Percentiles rank a stretch among this genome's conserved stretches.
Evolutionary conservation across 2,329 filamentous ascomycete genomes (phyloP).

Genomic region (Cercospora brassicicola): DNA sequence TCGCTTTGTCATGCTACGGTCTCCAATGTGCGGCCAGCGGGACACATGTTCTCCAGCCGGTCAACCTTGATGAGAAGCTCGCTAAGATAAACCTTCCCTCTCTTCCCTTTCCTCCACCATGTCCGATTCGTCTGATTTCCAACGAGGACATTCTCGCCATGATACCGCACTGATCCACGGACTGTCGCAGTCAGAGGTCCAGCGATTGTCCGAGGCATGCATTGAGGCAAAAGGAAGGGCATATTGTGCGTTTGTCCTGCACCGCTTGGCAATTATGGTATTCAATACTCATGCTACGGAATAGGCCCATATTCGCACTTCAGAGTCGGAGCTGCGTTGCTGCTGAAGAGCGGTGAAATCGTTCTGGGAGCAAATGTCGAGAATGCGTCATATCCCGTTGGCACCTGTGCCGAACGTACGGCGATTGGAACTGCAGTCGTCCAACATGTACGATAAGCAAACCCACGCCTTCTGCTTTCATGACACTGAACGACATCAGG

Average conservation of each 20-base stretch:
- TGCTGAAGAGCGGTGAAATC: slow-evolving; percentile 57
- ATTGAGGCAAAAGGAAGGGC: slow-evolving; percentile 72
- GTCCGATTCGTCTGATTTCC: slow-evolving; percentile 34
- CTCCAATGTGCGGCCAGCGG: neutral
- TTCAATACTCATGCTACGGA: neutral
- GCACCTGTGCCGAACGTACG: slow-evolving; percentile 94
- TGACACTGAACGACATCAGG: slow-evolving; percentile 23
- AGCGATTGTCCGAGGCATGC: slow-evolving; percentile 61
- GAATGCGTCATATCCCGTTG: slow-evolving; percentile 88
- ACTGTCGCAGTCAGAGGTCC: slow-evolving; percentile 65
- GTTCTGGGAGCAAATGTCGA: slow-evolving; percentile 81
- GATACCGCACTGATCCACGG: slow-evolving; percentile 49
- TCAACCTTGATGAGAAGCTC: neutral
- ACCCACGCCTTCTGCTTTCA: neutral
- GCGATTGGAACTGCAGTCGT: slow-evolving; percentile 78
- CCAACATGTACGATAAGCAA: slow-evolving; percentile 22
- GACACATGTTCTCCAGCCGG: slow-evolving; percentile 1
- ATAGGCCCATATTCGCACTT: slow-evolving; percentile 83
- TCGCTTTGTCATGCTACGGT: neutral
- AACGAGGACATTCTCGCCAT: slow-evolving; percentile 40
- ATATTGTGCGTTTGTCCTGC: slow-evolving; percentile 63
- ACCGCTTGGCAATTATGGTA: neutral
- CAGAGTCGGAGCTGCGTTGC: slow-evolving; percentile 80
- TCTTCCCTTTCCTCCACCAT: slow-evolving; percentile 38
- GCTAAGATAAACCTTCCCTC: slow-evolving; percentile 16